Evolutionary conservation across 352 stramenopile species (phyloP), one percentile per base, ranked within the genome.

Genomic region (Elongisporangium anandrum): DNA sequence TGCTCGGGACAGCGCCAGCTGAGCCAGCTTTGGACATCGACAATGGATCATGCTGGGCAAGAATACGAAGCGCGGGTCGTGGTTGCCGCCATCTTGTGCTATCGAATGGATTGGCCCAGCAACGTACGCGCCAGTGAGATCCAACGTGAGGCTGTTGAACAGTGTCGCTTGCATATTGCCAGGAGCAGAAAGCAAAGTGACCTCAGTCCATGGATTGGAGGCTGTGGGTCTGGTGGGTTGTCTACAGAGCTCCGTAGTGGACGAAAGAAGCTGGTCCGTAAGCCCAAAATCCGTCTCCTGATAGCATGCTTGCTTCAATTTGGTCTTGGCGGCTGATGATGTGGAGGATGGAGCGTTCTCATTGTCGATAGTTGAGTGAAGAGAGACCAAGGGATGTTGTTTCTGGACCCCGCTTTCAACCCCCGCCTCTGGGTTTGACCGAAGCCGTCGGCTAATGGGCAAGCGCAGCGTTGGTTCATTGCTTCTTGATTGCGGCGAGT

Each of bases 61-160:
- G 55, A 54, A 60, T 22, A 13, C 15, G 19, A 60, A 49, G 21
- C 55, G 55, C 55, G 55, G 55, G 23, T 60, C 55, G 55, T 60
- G 55, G 29, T 41, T 41, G 5, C 29, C 29, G 5, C 29, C 29
- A 13, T 41, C 29, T 24, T 77, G 22, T 2, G 68, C 64, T 39
- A 70, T 63, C 7, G 57, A 67, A 2, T 52, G 47, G n/a, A 76
- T 79, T 1, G 69, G 51, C 8, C 66, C 52, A 0, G 64, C 57
- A 2, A 75, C 50, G 45, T 70, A 7, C 1, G 68, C 52, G 0
- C 50, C 52, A 45, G 57, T 55, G 4, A 70, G 16, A 50, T 72
- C 68, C 52, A 75, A 24, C 10, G 19, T 19, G 19, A 72, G 68
- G 22, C 72, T 61, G 26, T 60, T n/a, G 5, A 75, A 59, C 29